Percentiles rank a stretch among this genome's conserved stretches.
Conservation (phyloP, 768 basidiomycete species). For the Hemileccinum impolitum region DNA sequence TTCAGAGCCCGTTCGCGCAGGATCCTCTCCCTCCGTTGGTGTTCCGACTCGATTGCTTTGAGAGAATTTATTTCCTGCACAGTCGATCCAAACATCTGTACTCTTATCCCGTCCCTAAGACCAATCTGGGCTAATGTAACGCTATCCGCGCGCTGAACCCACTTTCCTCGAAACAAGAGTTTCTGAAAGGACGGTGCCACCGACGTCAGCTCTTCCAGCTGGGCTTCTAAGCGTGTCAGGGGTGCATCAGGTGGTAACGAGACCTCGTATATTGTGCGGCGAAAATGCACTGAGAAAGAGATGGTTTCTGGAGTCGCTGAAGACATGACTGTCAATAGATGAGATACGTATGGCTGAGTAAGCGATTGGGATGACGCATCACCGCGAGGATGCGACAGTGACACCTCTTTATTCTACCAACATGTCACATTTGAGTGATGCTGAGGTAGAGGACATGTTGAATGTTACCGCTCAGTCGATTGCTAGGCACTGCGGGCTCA, state of each 20-base stretch:
- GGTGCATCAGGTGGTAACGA: conserved; percentile 48
- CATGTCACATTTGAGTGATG: not conserved
- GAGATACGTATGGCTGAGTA: conserved; percentile 11
- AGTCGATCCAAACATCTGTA: conserved; percentile 72
- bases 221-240: conserved; percentile 47
- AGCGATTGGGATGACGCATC: not conserved
- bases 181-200: conserved; percentile 70
- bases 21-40: conserved; percentile 54
- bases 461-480: conserved; percentile 12
- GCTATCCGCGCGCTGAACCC: conserved; percentile 28
- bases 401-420: too few species aligned
- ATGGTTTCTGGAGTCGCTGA: conserved; percentile 8
- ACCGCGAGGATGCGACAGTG: too few species aligned
- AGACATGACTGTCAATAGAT: conserved; percentile 9
- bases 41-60: conserved; percentile 54
- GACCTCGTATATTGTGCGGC: conserved; percentile 47
- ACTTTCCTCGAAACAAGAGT: conserved; percentile 70
- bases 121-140: conserved; percentile 44
- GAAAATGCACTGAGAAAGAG: conserved; percentile 37
- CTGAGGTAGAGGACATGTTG: conserved; percentile 2
- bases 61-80: conserved; percentile 52
- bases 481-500: conserved; percentile 13
- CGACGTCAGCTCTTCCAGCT: conserved; percentile 59
- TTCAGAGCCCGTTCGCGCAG: conserved; percentile 56
- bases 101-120: conserved; percentile 60